These are phyloP conservation scores for Durio zibethinus DNA, from an alignment of 345 rosid species.

Conservation along the genomic window DNA sequence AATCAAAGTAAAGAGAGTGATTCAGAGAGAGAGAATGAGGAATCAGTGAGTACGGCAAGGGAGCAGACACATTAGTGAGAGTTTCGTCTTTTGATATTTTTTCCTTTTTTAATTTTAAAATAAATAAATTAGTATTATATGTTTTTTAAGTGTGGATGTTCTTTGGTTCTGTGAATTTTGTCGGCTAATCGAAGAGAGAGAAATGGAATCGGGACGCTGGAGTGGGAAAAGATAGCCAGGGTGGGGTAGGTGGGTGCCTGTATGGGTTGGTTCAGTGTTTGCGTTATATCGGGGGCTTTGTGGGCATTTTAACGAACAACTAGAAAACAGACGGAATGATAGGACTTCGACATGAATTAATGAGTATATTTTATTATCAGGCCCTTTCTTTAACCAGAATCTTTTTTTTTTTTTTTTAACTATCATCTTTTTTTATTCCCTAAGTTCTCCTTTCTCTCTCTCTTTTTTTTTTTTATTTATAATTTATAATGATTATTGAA, in stretches of 20 bases:
- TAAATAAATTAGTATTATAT: background rate
- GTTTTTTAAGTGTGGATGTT: background rate
- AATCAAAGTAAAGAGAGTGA: slow-evolving; percentile 19
- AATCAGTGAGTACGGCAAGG: slow-evolving; percentile 17
- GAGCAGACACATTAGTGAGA: slow-evolving; percentile 22
- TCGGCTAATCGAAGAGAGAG: slow-evolving; percentile 10
- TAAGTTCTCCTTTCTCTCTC: too few species aligned
- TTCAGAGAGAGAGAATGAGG: background rate
- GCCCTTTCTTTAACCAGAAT: background rate
- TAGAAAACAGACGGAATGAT: slow-evolving; percentile 15
- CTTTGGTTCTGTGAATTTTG: slow-evolving; percentile 18
- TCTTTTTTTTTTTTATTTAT: too few species aligned
- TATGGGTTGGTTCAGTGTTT: slow-evolving; percentile 4
- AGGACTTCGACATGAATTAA: background rate
- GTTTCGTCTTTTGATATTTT: slow-evolving; percentile 25
- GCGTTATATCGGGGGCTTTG: background rate
- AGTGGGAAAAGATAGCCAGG: background rate
- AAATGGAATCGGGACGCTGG: slow-evolving; percentile 1
- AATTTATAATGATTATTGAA: too few species aligned
- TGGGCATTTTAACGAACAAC: slow-evolving; percentile 20
- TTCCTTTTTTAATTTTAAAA: background rate
- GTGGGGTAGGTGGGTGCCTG: background rate
- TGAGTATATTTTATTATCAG: background rate
- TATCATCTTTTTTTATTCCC: background rate
- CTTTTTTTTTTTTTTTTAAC: too few species aligned